Evolutionary conservation across 371 early-diverging fungal genomes (phyloP).

Genomic region (Fennellomyces sp.): DNA sequence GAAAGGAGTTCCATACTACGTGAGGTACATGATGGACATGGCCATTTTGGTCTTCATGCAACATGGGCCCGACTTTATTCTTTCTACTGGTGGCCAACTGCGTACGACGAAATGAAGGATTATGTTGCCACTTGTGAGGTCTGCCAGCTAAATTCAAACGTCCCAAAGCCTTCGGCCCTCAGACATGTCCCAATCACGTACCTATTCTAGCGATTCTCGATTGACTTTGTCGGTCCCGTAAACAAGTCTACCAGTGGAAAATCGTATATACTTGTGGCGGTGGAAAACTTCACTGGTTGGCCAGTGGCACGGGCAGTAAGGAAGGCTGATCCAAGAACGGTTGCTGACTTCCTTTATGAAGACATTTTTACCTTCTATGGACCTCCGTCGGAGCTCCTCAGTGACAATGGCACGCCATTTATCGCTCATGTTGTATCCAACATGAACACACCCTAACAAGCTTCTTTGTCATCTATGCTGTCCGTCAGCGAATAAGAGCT

Average conservation of each 20-base stretch:
- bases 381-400: not conserved
- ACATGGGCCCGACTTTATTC: constrained; percentile 3
- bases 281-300: not conserved
- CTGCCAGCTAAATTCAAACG: not conserved
- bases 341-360: not conserved
- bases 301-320: not conserved
- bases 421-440: too few species aligned
- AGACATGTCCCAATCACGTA: not conserved
- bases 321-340: not conserved
- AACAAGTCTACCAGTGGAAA: not conserved
- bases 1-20: not conserved
- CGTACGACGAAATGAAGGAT: not conserved
- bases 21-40: constrained; percentile 10
- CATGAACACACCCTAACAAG: too few species aligned
- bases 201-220: constrained; percentile 5
- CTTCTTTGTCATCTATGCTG: too few species aligned
- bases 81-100: constrained; percentile 7
- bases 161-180: not conserved
- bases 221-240: constrained; percentile 11
- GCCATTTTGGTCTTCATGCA: constrained; percentile 2
- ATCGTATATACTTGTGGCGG: not conserved
- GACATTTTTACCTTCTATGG: constrained; percentile 6
- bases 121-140: not conserved
- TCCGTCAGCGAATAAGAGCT: too few species aligned
- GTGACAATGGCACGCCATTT: constrained; percentile 3